Conservation (phyloP, 495 filamentous ascomycete genomes). For the Trichoderma virens region DNA sequence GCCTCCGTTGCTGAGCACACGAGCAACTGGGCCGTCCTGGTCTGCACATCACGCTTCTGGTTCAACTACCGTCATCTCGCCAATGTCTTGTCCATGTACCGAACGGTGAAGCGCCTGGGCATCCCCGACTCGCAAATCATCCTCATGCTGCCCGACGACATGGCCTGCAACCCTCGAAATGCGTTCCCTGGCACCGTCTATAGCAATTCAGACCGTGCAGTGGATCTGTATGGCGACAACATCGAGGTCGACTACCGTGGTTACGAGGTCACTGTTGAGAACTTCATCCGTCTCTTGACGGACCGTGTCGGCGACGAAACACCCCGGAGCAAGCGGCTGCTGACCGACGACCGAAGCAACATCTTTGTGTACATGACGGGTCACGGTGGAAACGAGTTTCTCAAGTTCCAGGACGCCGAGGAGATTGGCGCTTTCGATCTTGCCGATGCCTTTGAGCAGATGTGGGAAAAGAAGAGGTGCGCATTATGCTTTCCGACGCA, state of each 20-base stretch:
- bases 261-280: constrained; percentile 98
- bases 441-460: constrained; percentile 96
- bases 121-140: constrained; percentile 99
- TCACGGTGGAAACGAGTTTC: constrained; percentile 95
- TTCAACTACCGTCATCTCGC: constrained; percentile 99
- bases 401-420: constrained; percentile 97
- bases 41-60: constrained; percentile 98
- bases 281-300: constrained; percentile 92
- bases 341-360: constrained; percentile 91
- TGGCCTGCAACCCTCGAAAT: constrained; percentile 98
- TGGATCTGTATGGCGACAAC: constrained; percentile 96
- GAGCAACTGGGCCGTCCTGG: constrained; percentile 96
- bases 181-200: constrained; percentile 96
- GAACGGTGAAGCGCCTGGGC: constrained; percentile 94
- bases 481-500: background rate
- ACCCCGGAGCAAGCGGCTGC: constrained; percentile 81
- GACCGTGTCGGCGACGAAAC: constrained; percentile 90
- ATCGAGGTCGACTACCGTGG: constrained; percentile 98
- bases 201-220: constrained; percentile 91
- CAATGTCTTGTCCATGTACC: constrained; percentile 95
- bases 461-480: constrained; percentile 98
- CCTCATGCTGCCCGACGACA: constrained; percentile 98
- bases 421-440: constrained; percentile 95
- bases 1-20: constrained; percentile 65
- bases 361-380: constrained; percentile 99